Evolutionary conservation across 495 filamentous ascomycete species (phyloP).

Genomic region (Aspergillus steynii): DNA sequence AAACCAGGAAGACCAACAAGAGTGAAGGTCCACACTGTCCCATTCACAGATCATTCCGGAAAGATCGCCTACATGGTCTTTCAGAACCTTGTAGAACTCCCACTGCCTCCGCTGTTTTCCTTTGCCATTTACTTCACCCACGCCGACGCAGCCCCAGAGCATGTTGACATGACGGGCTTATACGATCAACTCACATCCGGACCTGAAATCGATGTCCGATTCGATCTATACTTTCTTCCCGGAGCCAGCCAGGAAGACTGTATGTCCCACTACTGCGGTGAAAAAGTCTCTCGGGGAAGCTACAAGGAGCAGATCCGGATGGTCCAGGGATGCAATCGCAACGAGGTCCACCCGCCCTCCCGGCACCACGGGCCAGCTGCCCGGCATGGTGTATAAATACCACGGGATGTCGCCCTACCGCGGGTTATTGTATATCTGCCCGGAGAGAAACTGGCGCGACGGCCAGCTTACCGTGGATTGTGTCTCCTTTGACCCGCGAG

Average conservation of each 20-base stretch:
- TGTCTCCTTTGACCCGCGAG: background rate
- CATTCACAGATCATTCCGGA: background rate
- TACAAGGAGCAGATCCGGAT: background rate
- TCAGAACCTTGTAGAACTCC: background rate
- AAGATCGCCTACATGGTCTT: slow-evolving; percentile 1
- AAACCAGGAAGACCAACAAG: background rate
- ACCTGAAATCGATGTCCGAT: background rate
- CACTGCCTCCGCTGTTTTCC: slow-evolving; percentile 8
- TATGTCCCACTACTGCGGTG: slow-evolving; percentile 5
- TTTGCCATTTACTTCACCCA: slow-evolving; percentile 13
- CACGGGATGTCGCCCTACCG: background rate
- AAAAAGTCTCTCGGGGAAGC: slow-evolving; percentile 1
- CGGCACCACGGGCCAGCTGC: slow-evolving; percentile 1
- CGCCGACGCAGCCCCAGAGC: background rate
- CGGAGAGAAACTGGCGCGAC: slow-evolving; percentile 1
- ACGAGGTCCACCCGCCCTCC: background rate
- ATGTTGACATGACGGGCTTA: background rate
- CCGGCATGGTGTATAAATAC: slow-evolving; percentile 9
- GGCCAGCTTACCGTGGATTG: background rate
- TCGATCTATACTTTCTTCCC: slow-evolving; percentile 12
- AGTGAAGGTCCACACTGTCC: background rate
- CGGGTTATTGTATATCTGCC: slow-evolving; percentile 8
- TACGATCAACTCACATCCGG: background rate
- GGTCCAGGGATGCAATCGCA: background rate
- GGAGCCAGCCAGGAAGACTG: background rate